These are phyloP conservation scores for Huntiella omanensis DNA, from an alignment of 2,329 filamentous ascomycete species.

Conservation along the genomic window DNA sequence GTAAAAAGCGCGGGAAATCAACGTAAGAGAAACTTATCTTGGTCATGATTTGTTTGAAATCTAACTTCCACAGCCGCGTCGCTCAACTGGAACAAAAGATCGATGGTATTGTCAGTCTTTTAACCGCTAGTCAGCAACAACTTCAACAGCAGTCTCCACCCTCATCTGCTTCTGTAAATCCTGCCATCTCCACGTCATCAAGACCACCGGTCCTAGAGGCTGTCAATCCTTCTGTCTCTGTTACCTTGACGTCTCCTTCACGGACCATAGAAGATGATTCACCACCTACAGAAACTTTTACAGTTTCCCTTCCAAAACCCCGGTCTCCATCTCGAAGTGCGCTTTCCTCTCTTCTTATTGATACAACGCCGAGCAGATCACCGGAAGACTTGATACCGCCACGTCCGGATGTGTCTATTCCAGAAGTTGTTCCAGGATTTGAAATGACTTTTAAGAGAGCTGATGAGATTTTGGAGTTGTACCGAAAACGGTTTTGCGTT, in stretches of 20 bases:
- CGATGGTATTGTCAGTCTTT: conserved; percentile 19
- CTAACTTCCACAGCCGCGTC: conserved; percentile 16
- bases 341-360: conserved; percentile 16
- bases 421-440: conserved; percentile 20
- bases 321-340: neutral
- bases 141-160: neutral
- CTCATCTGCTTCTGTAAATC: neutral
- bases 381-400: neutral
- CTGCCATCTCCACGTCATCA: neutral
- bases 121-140: conserved; percentile 6
- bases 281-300: neutral
- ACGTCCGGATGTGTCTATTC: neutral
- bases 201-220: no score
- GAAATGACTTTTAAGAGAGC: conserved; percentile 19
- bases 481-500: conserved; percentile 18
- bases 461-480: conserved; percentile 17
- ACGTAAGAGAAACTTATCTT: conserved; percentile 15
- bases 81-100: conserved; percentile 22
- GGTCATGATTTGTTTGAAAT: neutral
- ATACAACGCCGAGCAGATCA: conserved; percentile 14
- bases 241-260: neutral
- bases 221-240: no score
- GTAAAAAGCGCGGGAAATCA: conserved; percentile 20
- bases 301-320: neutral
- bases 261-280: neutral